Conservation (phyloP, 2,329 filamentous ascomycete species). For the Penicillium sp. region DNA sequence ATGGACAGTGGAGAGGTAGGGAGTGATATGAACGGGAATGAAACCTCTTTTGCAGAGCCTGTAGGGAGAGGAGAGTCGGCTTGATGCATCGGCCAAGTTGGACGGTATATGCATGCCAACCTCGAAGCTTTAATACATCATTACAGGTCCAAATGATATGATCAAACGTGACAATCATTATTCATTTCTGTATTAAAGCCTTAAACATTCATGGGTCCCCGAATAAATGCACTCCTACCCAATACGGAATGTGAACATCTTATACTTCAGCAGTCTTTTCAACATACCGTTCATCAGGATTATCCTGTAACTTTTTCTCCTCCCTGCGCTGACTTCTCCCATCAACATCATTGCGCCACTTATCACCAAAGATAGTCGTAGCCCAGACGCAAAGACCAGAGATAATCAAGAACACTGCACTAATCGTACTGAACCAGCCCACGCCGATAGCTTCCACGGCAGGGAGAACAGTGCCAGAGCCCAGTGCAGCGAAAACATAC, state of each 20-base stretch:
- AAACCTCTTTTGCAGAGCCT: background rate
- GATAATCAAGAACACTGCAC: conserved; percentile 61
- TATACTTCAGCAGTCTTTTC: conserved; percentile 17
- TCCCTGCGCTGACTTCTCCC: conserved; percentile 50
- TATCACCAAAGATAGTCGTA: conserved; percentile 57
- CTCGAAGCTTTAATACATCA: background rate
- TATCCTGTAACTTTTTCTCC: conserved; percentile 16
- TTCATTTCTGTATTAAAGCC: background rate
- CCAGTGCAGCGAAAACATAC: conserved; percentile 75
- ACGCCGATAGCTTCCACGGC: conserved; percentile 76
- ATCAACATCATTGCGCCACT: conserved; percentile 63
- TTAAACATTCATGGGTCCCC: background rate
- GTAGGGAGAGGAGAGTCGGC: background rate
- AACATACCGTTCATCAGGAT: background rate
- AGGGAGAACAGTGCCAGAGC: conserved; percentile 74
- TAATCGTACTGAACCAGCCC: conserved; percentile 80
- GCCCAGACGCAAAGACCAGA: conserved; percentile 55
- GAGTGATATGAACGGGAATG: background rate
- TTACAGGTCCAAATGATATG: too few relatives aligned
- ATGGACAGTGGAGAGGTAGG: background rate
- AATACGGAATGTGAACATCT: background rate
- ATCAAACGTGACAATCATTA: background rate
- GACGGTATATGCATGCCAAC: background rate
- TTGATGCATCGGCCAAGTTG: background rate
- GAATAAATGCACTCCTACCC: background rate